Base-by-base conservation (phyloP, 805 yeast genomes). In the Kodamaea sagamina region DNA sequence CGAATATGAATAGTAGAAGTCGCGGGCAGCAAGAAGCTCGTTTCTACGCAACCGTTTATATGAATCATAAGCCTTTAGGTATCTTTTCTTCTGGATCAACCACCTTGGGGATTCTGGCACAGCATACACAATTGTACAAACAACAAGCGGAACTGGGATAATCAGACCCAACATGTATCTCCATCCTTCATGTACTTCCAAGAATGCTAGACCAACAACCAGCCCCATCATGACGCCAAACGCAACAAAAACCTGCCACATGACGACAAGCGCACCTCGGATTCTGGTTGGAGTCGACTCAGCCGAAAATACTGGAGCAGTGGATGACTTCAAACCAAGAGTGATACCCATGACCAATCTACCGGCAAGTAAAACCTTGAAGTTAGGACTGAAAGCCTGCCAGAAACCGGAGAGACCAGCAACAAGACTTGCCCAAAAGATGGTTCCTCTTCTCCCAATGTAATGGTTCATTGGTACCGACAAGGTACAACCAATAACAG, bases 91-190 rank as follows among this genome's bases (percentile, higher is more conserved):
- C 4, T 46, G 38, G 46, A 58, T 46, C 8, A 56, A 39, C 57
- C 58, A 58, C 27, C 63, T 45, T 2, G 63, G 63, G 1, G 61
- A 56, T 39, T 58, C 62, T 1, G 63, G 62, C 27, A 51, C 47
- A 32, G 48, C 47, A 41, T 50, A 52, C 6, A 57, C 51, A 16
- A 53, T 25, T 2, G 41, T 40, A 26, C 38, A 22, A 5, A 36
- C 41, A 13, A 51, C 27, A 1, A 51, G 12, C 9, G 55, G 52
- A 11, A 40, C 26, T 1, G 41, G 41, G 26, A 45, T 42, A 16
- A 40, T 29, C 9, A 53, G 41, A 4, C 55, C 55, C 12, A 51
- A 17, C 53, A 49, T 51, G 9, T 28, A 43, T 25, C 55, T 40
- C 55, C 55, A 51, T 17, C 29, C 35, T 45, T 9, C 47, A 10